Percentiles rank a stretch among this genome's conserved stretches.
phyloP scores from a whole-genome alignment of 73 alveolate species.

The Tetrahymena borealis region DNA sequence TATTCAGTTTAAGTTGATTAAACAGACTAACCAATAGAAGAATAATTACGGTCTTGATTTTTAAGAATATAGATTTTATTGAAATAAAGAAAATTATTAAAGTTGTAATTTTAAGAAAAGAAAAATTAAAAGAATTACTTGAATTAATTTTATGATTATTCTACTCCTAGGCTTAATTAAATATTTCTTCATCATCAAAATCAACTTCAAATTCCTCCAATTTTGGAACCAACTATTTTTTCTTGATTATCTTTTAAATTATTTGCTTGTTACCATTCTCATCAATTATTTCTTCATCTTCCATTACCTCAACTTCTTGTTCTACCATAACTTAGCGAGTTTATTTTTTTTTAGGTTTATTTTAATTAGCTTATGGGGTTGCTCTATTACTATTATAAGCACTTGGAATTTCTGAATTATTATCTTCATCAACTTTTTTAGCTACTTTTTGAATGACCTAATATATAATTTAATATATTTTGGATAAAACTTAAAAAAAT shows the following conservation, averaged over 20 bases:
- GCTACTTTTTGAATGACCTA: background rate
- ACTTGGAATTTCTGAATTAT: background rate
- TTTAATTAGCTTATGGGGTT: background rate
- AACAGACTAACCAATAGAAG: background rate
- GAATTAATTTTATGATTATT: background rate
- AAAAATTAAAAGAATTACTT: background rate
- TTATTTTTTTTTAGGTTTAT: background rate
- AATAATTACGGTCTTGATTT: background rate
- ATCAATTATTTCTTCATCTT: background rate
- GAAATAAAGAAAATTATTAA: background rate
- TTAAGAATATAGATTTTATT: background rate
- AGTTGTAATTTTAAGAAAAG: background rate
- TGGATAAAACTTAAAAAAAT: no score
- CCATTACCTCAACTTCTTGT: background rate
- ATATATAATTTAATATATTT: no score
- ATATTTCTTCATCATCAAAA: background rate
- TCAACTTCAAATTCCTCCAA: background rate
- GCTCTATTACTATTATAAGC: background rate
- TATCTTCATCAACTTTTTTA: background rate
- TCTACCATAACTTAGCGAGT: background rate
- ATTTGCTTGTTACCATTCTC: background rate
- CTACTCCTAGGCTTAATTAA: no score
- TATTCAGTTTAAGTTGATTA: background rate
- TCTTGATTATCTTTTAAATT: background rate
- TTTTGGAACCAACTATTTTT: background rate